Evolutionary conservation across 1,139 yeast species (phyloP), one percentile per base, ranked within the genome.

Genomic region (Yamadazyma diddensiae): DNA sequence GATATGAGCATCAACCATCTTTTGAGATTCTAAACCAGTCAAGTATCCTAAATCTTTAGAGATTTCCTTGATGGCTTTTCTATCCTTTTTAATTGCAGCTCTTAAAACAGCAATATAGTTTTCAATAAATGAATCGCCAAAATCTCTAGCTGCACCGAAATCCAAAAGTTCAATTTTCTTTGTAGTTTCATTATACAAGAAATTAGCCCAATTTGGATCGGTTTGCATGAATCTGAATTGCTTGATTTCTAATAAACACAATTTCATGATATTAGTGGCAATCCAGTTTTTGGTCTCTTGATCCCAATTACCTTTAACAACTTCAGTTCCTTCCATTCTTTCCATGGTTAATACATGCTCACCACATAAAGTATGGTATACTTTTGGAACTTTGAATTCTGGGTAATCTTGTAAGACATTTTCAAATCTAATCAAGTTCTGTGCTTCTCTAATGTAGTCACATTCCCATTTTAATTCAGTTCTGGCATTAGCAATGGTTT

Each of bases 161-260:
- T 92, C 98, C 37, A 92, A 67, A 37, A 92, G 67, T 57, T 90
- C 97, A 39, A 92, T 77, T 57, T 82, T 78, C n/a, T 50, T 42
- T 3, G 84, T 76, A 15, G 65, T 46, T 25, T 69, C 70, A 52
- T 90, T 88, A 64, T 84, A 88, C 41, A 94, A 64, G 61, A 94
- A 94, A 57, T 92, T 92, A 31, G 98, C 97, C 98, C 98, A 94
- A 60, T 92, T 92, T 29, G 99, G 99, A 60, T 92, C 99, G 1
- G 98, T 90, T 62, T 92, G 99, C 99, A 92, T 92, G 61, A 83
- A 92, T 50, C 74, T 76, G 65, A 83, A 90, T 46, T 76, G 67
- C 20, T 87, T 87, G 52, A 94, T 83, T 59, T 92, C 99, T 46
- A 76, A 66, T 31, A 92, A 65, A 51, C 97, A 88, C 29, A 92